Conservation (phyloP, 2,329 filamentous ascomycete species). For the Aspergillus candidus region DNA sequence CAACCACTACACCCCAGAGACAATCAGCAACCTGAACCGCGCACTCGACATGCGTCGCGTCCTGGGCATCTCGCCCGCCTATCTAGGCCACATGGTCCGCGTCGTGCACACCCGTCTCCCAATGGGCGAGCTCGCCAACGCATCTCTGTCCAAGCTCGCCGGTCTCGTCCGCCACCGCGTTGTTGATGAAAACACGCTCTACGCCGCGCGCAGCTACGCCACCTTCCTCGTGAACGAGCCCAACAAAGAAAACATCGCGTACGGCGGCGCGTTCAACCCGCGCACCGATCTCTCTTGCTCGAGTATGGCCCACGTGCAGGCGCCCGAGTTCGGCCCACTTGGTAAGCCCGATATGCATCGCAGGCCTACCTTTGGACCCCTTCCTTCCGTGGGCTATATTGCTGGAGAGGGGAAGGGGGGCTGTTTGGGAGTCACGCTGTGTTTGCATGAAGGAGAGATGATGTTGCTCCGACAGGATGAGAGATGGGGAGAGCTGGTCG, state of each 20-base stretch:
- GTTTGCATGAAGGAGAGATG: slow-evolving; percentile 10
- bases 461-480: slow-evolving; percentile 4
- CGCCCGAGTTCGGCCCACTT: slow-evolving; percentile 9
- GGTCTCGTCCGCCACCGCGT: not conserved
- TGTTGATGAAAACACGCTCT: slow-evolving; percentile 1
- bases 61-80: slow-evolving; percentile 10
- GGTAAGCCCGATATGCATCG: slow-evolving; percentile 6
- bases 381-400: slow-evolving; percentile 12
- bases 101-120: slow-evolving; percentile 9
- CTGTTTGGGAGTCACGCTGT: slow-evolving; percentile 11
- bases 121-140: slow-evolving; percentile 1
- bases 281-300: slow-evolving; percentile 10
- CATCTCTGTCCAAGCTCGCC: slow-evolving; percentile 4
- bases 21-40: slow-evolving; percentile 10
- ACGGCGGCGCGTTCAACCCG: slow-evolving; percentile 11
- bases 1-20: not conserved
- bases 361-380: slow-evolving; percentile 6
- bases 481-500: slow-evolving; percentile 6
- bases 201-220: slow-evolving; percentile 13
- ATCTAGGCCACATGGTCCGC: slow-evolving; percentile 19
- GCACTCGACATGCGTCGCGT: slow-evolving; percentile 16
- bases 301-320: slow-evolving; percentile 10
- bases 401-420: slow-evolving; percentile 3
- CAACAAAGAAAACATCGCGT: slow-evolving; percentile 13
- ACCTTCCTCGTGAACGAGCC: slow-evolving; percentile 11